Conservation (phyloP, 1,284 basidiomycete species). For the Ceratobasidium sp. region DNA sequence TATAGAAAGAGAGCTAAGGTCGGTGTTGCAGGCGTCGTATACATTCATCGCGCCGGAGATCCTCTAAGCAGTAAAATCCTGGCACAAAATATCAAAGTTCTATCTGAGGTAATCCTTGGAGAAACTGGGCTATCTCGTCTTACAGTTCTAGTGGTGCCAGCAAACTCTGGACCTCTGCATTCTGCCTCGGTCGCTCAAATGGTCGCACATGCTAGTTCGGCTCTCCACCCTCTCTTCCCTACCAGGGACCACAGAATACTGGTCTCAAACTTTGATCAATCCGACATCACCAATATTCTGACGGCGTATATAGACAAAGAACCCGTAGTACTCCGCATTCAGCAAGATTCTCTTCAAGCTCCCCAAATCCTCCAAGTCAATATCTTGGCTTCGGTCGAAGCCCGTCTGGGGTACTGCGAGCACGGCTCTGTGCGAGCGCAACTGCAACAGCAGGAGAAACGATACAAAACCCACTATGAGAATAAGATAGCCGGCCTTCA, state of each 20-base stretch:
- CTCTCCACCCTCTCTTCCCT: background rate
- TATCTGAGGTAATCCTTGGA: slow-evolving; percentile 20
- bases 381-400: background rate
- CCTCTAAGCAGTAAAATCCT: slow-evolving; percentile 8
- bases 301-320: background rate
- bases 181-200: background rate
- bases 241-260: background rate
- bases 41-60: slow-evolving; percentile 18
- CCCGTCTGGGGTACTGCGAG: slow-evolving; percentile 1
- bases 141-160: slow-evolving; percentile 9
- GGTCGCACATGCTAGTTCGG: background rate
- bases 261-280: background rate
- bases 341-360: background rate
- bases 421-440: background rate
- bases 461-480: background rate
- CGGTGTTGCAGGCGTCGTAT: slow-evolving; percentile 15
- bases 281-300: background rate
- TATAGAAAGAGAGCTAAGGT: background rate
- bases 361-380: background rate
- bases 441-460: background rate
- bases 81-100: background rate
- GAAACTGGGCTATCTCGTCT: slow-evolving; percentile 19
- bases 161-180: background rate
- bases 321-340: slow-evolving; percentile 16
- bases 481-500: background rate